A percentile compares a stretch with the other conserved stretches of the same genome.
phyloP scores from a whole-genome alignment of 2,329 filamentous ascomycete species.

The Beauveria sp. region DNA sequence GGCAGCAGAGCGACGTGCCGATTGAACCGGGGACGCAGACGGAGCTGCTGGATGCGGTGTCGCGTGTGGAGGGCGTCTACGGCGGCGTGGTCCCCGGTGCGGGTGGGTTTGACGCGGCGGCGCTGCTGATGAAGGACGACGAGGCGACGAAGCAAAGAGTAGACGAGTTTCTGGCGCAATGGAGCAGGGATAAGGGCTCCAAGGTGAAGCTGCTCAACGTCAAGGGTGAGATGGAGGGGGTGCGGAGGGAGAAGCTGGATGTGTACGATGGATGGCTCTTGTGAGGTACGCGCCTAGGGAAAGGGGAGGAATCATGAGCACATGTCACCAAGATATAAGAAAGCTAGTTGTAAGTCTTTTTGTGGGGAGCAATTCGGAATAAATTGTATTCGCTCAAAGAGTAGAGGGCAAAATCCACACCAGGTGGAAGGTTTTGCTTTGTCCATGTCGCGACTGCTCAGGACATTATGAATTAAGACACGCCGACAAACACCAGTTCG shows the following conservation, averaged over 20 bases:
- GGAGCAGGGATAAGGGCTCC: slow-evolving; percentile 52
- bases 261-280: slow-evolving; percentile 38
- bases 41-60: slow-evolving; percentile 69
- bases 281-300: not conserved
- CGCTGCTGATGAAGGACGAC: slow-evolving; percentile 69
- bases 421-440: not conserved
- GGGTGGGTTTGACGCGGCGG: slow-evolving; percentile 86
- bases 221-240: slow-evolving; percentile 66
- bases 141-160: slow-evolving; percentile 54
- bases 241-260: slow-evolving; percentile 36
- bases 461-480: not conserved
- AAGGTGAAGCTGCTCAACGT: slow-evolving; percentile 63
- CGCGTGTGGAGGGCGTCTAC: slow-evolving; percentile 67
- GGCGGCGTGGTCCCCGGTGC: slow-evolving; percentile 92
- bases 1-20: slow-evolving; percentile 63
- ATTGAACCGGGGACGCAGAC: slow-evolving; percentile 88
- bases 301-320: not conserved
- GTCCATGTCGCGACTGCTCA: not conserved
- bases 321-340: not conserved
- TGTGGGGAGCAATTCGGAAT: not conserved
- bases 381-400: not conserved
- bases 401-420: not conserved
- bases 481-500: not conserved
- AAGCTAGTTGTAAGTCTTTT: not conserved
- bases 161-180: slow-evolving; percentile 54